Base-by-base conservation (phyloP, 306 rosid species). In the Prunus campanulata region DNA sequence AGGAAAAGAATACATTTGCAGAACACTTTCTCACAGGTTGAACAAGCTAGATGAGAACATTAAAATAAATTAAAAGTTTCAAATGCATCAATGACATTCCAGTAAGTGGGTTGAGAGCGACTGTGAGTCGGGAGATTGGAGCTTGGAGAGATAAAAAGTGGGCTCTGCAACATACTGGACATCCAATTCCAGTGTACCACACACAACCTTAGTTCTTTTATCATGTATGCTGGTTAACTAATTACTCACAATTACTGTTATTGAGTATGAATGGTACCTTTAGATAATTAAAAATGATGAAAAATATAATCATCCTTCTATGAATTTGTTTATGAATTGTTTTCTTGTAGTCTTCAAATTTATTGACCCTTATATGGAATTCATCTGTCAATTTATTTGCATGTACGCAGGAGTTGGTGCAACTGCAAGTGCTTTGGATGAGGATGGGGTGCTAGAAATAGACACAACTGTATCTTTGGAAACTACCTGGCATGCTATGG, bases 401-500 rank as follows among this genome's bases (percentile, higher is more conserved):
- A 20, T 25, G 25, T 60, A 50, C 84, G 69, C 83, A 92, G 98
- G 98, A 60, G 95, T 94, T 69, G 98, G 97, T 68, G 85, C 91
- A 24, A 89, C 97, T 70, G 88, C 77, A 72, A 92, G 98, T 88
- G 89, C 93, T 76, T 79, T 92, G 77, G 96, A 83, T 83, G 95
- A 86, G 63, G 96, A 94, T 79, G 97, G 96, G 52, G 82, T 92
- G 54, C 82, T 92, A 83, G 98, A 92, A 67, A 92, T 94, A 70
- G 98, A 94, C 77, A 92, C 97, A 30, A 92, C 78, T 69, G 69
- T 92, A 78, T 84, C 98, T 57, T 74, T 94, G 78, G 98, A 94
- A 83, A 88, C 96, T 76, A 92, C 98, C 59, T 94, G 97, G 98
- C 97, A 72, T 82, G 90, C 91, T 1, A 90, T 90, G 98, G 98